Percentiles rank a stretch among this genome's conserved stretches.
Conservation (phyloP, 441 rosid species). For the Jatropha multifida region DNA sequence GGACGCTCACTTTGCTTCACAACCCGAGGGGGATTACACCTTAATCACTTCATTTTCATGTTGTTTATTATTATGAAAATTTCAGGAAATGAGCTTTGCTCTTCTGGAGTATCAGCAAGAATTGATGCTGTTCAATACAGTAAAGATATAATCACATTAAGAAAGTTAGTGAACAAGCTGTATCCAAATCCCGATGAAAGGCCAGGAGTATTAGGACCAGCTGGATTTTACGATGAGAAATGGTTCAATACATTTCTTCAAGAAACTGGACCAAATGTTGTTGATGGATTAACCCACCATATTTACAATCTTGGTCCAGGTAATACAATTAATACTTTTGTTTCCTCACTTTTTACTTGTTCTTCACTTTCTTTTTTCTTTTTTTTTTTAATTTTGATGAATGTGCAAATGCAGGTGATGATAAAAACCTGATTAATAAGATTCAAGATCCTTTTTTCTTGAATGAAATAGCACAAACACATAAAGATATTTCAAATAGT, state of each 20-base stretch:
- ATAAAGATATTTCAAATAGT: constrained; percentile 23
- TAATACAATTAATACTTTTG: not conserved
- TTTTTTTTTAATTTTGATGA: not conserved
- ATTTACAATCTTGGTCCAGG: constrained; percentile 69
- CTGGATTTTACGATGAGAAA: constrained; percentile 51
- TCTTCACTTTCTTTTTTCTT: not conserved
- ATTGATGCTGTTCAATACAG: constrained; percentile 43
- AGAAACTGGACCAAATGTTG: constrained; percentile 43
- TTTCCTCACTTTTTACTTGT: too few species aligned
- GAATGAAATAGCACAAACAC: constrained; percentile 44
- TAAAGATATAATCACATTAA: constrained; percentile 41
- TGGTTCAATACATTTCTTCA: constrained; percentile 50
- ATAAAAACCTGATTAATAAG: constrained; percentile 37
- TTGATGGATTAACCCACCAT: constrained; percentile 61
- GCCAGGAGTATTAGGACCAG: constrained; percentile 61
- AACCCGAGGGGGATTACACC: too few species aligned
- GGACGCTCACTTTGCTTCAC: too few species aligned
- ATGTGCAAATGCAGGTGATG: constrained; percentile 38
- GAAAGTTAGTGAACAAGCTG: constrained; percentile 32
- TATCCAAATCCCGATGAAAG: constrained; percentile 34
- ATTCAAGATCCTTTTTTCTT: constrained; percentile 57
- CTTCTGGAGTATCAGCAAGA: constrained; percentile 54
- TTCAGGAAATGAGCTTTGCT: constrained; percentile 67
- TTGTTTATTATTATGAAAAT: too few species aligned
- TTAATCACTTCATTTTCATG: too few species aligned